A percentile compares a stretch with the other conserved stretches of the same genome.
Conservation (phyloP, 192 early-diverging fungal genomes). For the Gaertneriomyces semiglobifer region DNA sequence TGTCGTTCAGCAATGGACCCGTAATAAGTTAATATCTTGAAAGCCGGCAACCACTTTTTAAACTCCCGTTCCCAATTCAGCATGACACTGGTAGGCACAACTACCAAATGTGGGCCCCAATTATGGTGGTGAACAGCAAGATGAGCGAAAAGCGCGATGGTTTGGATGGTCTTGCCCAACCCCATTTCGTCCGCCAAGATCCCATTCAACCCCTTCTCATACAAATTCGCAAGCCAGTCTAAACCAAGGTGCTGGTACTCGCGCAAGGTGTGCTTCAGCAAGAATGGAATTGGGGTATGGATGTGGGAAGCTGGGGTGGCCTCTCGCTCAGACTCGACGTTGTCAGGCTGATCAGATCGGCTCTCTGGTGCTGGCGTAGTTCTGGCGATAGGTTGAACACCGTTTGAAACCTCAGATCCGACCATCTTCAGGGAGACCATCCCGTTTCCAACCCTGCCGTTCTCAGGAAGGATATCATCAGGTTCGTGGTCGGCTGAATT, state of each 20-base stretch:
- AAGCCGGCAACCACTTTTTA: conserved; percentile 71
- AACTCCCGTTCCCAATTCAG: conserved; percentile 95
- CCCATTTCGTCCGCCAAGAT: conserved; percentile 61
- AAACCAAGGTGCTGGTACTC: conserved; percentile 93
- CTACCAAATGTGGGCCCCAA: conserved; percentile 82
- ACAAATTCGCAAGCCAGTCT: conserved; percentile 89
- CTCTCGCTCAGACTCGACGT: too few species aligned
- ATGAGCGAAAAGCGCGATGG: conserved; percentile 84
- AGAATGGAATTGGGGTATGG: conserved; percentile 51
- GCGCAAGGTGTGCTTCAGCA: conserved; percentile 67
- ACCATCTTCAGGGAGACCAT: too few species aligned
- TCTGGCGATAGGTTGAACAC: too few species aligned
- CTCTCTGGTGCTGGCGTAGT: too few species aligned
- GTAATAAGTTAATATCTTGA: conserved; percentile 86
- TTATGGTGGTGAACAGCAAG: conserved; percentile 91
- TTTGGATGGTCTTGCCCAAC: conserved; percentile 92
- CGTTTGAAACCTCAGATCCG: too few species aligned
- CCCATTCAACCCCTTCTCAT: conserved; percentile 95
- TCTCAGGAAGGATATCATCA: too few species aligned
- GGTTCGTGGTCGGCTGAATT: too few species aligned
- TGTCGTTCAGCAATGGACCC: conserved; percentile 78
- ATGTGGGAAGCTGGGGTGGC: neutral
- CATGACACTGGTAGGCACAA: conserved; percentile 83
- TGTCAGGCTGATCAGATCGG: too few species aligned
- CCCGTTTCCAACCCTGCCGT: too few species aligned